Base-by-base conservation (phyloP, 169 alveolate species). In the Eimeria zaria region DNA sequence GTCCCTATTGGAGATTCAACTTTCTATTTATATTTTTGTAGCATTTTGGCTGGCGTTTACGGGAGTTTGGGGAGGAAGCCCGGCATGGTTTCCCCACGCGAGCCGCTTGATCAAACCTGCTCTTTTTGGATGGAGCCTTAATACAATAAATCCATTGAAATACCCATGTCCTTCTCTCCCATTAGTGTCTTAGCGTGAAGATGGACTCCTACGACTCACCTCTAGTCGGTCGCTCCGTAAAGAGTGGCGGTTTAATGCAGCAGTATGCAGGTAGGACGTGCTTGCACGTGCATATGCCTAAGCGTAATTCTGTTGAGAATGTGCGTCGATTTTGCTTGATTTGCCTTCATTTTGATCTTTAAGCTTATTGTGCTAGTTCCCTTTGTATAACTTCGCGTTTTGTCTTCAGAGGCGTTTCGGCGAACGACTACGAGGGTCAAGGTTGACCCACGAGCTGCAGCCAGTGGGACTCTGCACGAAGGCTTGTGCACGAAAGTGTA, bases 391-490 rank as follows among this genome's bases (percentile, higher is more conserved):
- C 7, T 44, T 44, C 48, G 46, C 11, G 53, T 48, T 46, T 48
- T 27, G 60, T 5, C n/a, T 78, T 27, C 88, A 78, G 88, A 78
- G 67, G 88, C 88, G 30, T 78, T 78, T 24, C 88, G 88, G 67
- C 88, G 88, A 24, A 78, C 88, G 22, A 46, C 88, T 27, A 46
- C 88, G n/a, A 78, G 64, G 12, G 67, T 78, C 88, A 78, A 24
- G 44, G 18, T 78, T n/a, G 88, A 78, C 41, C 88, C 88, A 27
- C 67, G 67, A 30, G 88, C 67, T 78, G 88, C 88, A 44, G 88
- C 88, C 24, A 27, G 88, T 78, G 64, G 22, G 88, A 24, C n/a
- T 27, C 22, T 9, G n/a, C 88, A 22, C 44, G 46, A 30, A 46
- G 46, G 24, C n/a, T n/a, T 78, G 67, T 27, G 24, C 6, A 5